Percentiles rank a stretch among this genome's conserved stretches.
These are phyloP conservation scores for Mycena sp. DNA, from an alignment of 1,284 basidiomycete genomes.

Conservation along the genomic window DNA sequence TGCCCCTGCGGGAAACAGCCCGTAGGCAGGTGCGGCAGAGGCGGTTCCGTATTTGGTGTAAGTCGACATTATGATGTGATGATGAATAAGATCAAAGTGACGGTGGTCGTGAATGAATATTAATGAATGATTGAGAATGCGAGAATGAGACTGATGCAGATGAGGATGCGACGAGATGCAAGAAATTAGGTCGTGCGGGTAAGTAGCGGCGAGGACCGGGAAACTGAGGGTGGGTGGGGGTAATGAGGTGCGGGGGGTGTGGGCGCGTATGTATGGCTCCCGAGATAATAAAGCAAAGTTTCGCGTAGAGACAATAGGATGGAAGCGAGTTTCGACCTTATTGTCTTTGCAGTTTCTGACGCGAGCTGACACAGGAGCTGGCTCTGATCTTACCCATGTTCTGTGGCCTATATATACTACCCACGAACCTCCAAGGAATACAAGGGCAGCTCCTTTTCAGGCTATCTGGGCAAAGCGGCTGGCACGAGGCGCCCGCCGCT, in stretches of 20 bases:
- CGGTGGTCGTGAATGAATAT: constrained; percentile 29
- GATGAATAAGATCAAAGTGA: constrained; percentile 19
- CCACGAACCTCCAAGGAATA: constrained; percentile 7
- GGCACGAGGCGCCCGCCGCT: not conserved
- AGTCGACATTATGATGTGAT: constrained; percentile 52
- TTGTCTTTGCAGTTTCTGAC: constrained; percentile 16
- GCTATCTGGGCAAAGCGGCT: not conserved
- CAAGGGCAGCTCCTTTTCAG: constrained; percentile 7
- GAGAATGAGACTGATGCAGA: constrained; percentile 17
- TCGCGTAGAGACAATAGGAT: constrained; percentile 14
- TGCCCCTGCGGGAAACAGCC: constrained; percentile 68
- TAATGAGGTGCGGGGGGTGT: not conserved
- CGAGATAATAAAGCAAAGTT: constrained; percentile 19
- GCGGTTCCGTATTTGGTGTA: constrained; percentile 50
- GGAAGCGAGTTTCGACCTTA: constrained; percentile 19
- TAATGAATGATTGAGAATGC: no score
- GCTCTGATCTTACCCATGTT: constrained; percentile 12
- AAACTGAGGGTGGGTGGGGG: constrained; percentile 2
- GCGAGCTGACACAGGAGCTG: constrained; percentile 13
- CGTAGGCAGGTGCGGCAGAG: constrained; percentile 63
- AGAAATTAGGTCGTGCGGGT: constrained; percentile 19
- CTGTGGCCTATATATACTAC: constrained; percentile 19
- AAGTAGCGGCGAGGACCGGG: constrained; percentile 11
- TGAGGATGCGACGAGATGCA: not conserved
- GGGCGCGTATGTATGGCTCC: constrained; percentile 24